Conservation (phyloP, 129 eudicot genomes). For the Pseudognaphalium luteoalbum region DNA sequence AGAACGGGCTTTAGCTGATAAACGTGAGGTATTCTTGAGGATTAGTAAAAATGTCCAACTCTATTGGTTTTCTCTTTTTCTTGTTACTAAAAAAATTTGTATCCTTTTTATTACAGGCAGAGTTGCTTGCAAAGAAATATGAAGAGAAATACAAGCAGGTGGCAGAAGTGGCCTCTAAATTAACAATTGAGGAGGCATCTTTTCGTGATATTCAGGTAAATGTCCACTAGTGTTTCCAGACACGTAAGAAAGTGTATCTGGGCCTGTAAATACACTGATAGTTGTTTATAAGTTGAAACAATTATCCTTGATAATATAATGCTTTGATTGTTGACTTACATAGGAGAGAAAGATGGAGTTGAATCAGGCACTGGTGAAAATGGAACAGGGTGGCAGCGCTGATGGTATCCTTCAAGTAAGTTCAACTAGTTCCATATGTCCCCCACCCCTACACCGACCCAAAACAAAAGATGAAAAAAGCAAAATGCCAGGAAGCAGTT, state of each 20-base stretch:
- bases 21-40: conserved; percentile 66
- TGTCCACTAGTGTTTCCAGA: neutral
- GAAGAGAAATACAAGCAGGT: conserved; percentile 96
- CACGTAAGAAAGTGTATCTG: neutral
- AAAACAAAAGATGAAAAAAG: too few species aligned
- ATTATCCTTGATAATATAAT: neutral
- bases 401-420: conserved; percentile 46
- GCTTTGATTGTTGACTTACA: conserved; percentile 6
- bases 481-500: neutral
- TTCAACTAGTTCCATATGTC: neutral
- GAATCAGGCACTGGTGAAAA: conserved; percentile 83
- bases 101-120: conserved; percentile 58
- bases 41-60: conserved; percentile 5
- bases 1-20: conserved; percentile 91
- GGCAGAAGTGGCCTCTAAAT: conserved; percentile 92
- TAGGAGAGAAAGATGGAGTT: conserved; percentile 91
- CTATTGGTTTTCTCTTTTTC: conserved; percentile 12
- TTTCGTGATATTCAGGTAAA: conserved; percentile 90
- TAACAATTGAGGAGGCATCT: conserved; percentile 93
- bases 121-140: conserved; percentile 80
- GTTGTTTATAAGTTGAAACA: neutral
- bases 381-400: conserved; percentile 94
- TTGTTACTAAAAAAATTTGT: neutral
- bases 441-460: neutral
- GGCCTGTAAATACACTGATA: conserved; percentile 7